Evolutionary conservation across 1,284 basidiomycete genomes (phyloP), one percentile per base, ranked within the genome.

Genomic region (Cutaneotrichosporon sp.): DNA sequence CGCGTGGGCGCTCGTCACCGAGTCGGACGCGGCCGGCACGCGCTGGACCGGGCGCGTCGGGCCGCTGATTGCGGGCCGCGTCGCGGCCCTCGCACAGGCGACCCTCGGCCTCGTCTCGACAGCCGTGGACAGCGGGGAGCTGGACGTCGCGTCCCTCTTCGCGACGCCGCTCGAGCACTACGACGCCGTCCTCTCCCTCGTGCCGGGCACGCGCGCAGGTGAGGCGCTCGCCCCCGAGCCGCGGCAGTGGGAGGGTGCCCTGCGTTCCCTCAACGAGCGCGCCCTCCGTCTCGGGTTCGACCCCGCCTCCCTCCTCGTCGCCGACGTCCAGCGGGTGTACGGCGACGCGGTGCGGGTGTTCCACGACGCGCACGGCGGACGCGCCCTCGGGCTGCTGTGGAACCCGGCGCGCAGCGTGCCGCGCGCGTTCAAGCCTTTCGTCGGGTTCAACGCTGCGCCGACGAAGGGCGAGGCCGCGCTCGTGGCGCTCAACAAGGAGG

Each of bases 1-100:
- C 2, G 89, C 90, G 4, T 97, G 94, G 92, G 85, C 84, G 34
- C 78, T 99, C 18, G 83, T 84, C 5, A 98, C 97, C 0, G 90
- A 92, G 69, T 82, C 87, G 51, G 95, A 99, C 74, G 73, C 82
- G 5, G 81, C 83, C 1, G 95, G 94, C 0, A 81, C 83, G 45
- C 83, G 89, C 61, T 98, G 93, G 91, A 91, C 89, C 0, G 75
- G 79, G 14, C 74, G 79, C 20, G 84, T 86, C 2, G 86, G 88
- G 69, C 80, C 81, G 18, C 72, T 92, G 9, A 85, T 89, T 11
- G 92, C 91, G 0, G 84, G 84, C 42, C 83, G 94, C 36, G 79
- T 94, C 0, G 82, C 81, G 29, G 84, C 84, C 2, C 75, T 97
- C 24, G 92, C 94, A 0, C 83, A 82, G 61, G 92, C 90, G 20